A percentile compares a stretch with the other conserved stretches of the same genome.
These are phyloP conservation scores for Pugionium dolabratum DNA, from an alignment of 345 rosid genomes.

Conservation along the genomic window DNA sequence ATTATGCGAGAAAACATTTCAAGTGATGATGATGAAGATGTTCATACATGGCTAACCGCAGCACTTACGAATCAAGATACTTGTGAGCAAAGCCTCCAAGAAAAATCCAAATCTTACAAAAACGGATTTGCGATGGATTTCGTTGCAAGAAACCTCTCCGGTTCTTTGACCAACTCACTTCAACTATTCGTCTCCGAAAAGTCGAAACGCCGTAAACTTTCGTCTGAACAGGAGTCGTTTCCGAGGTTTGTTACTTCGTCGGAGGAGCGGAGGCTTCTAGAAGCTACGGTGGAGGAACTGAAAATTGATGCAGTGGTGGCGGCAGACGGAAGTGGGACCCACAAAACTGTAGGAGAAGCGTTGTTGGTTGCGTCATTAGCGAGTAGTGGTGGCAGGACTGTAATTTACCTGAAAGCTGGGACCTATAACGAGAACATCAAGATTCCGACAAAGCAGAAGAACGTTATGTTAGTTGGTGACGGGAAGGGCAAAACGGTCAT, in stretches of 20 bases:
- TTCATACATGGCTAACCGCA: conserved; percentile 62
- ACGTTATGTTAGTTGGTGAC: conserved; percentile 61
- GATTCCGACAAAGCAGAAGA: conserved; percentile 51
- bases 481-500: conserved; percentile 59
- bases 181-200: conserved; percentile 36
- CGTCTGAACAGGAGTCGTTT: conserved; percentile 5
- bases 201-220: conserved; percentile 21
- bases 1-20: not conserved
- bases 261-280: conserved; percentile 45
- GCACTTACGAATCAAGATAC: conserved; percentile 59
- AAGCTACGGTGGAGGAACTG: conserved; percentile 48
- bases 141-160: conserved; percentile 43
- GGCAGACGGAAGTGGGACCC: conserved; percentile 57
- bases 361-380: conserved; percentile 37
- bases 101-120: conserved; percentile 11
- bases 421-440: conserved; percentile 50
- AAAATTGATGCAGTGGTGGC: conserved; percentile 53
- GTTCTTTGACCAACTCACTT: conserved; percentile 40
- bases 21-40: conserved; percentile 35
- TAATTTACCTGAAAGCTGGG: conserved; percentile 58
- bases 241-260: conserved; percentile 40
- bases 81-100: conserved; percentile 49
- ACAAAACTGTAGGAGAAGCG: conserved; percentile 49
- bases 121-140: conserved; percentile 24
- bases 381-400: conserved; percentile 43